Percentiles rank a stretch among this genome's conserved stretches.
Conservation (phyloP, 768 basidiomycete genomes). For the Chiua virens region DNA sequence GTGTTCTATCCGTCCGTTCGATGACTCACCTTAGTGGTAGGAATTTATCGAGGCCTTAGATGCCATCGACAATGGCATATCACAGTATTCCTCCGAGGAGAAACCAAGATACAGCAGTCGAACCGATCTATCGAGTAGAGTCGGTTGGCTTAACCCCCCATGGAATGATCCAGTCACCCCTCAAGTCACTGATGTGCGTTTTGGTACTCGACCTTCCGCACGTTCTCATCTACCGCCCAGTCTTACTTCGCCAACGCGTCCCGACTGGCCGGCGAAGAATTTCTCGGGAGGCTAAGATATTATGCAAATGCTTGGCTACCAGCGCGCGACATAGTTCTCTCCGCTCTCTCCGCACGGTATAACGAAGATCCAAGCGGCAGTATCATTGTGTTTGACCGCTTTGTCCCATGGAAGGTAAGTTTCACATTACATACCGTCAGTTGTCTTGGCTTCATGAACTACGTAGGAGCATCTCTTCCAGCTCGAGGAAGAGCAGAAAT, state of each 20-base stretch:
- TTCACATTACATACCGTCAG: not conserved
- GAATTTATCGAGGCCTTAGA: slow-evolving; percentile 95
- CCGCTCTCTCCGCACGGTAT: slow-evolving; percentile 55
- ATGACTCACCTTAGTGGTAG: slow-evolving; percentile 34
- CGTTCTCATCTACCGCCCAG: slow-evolving; percentile 38
- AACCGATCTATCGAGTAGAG: slow-evolving; percentile 84
- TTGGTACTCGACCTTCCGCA: not conserved
- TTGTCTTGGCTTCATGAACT: slow-evolving; percentile 14
- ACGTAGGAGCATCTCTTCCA: slow-evolving; percentile 86
- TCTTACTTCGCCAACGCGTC: slow-evolving; percentile 78
- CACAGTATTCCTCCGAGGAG: slow-evolving; percentile 69
- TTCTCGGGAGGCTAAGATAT: slow-evolving; percentile 74
- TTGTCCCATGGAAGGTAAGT: slow-evolving; percentile 84
- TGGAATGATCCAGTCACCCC: slow-evolving; percentile 85
- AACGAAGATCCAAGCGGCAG: slow-evolving; percentile 68
- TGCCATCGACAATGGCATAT: slow-evolving; percentile 93
- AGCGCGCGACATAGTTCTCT: slow-evolving; percentile 75
- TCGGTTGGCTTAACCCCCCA: slow-evolving; percentile 81
- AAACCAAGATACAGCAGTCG: slow-evolving; percentile 69
- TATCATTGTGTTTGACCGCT: slow-evolving; percentile 78
- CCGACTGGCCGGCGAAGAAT: slow-evolving; percentile 79
- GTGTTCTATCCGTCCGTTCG: not conserved
- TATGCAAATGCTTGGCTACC: slow-evolving; percentile 91
- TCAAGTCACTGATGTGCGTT: slow-evolving; percentile 69
- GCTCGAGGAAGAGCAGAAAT: slow-evolving; percentile 64